phyloP scores from a whole-genome alignment of 352 stramenopile genomes.

The Phytophthora fragariae region DNA sequence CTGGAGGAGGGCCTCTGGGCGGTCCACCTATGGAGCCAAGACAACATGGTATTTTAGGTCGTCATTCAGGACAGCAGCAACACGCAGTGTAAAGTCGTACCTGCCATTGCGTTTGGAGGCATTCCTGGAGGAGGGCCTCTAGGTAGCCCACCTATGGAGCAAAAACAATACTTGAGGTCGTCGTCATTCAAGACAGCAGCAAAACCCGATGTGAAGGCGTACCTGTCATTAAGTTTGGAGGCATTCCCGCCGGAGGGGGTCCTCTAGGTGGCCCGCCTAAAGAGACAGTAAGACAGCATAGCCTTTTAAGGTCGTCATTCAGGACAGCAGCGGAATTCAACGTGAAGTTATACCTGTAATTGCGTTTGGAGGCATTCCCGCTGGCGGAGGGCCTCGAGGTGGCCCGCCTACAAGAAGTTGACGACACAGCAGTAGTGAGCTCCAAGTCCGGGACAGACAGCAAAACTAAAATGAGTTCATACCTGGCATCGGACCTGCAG shows the following conservation, averaged over 20 bases:
- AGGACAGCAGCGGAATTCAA: not conserved
- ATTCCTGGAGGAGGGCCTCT: conserved; percentile 1
- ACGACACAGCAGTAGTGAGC: not conserved
- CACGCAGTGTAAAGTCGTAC: conserved; percentile 2
- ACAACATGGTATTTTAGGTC: not conserved
- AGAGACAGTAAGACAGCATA: no score
- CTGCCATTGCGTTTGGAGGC: conserved; percentile 11
- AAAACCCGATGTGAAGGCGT: not conserved
- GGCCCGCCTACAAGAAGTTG: conserved; percentile 1
- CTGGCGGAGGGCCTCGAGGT: conserved; percentile 39
- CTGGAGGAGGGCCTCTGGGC: conserved; percentile 43
- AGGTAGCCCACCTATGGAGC: conserved; percentile 25
- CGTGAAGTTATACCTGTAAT: not conserved
- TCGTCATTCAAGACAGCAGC: not conserved
- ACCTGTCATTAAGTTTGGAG: conserved; percentile 24
- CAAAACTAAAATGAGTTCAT: not conserved
- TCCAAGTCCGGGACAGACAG: not conserved
- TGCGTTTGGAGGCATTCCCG: conserved; percentile 17
- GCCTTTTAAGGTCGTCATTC: not conserved
- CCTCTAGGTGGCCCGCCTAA: conserved; percentile 38
- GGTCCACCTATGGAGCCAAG: conserved; percentile 11
- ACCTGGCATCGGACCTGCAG: conserved; percentile 8
- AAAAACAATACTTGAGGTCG: not conserved
- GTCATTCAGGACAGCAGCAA: not conserved
- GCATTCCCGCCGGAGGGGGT: conserved; percentile 34